phyloP scores from a whole-genome alignment of 257 asterid genomes.

The Asclepias syriaca region DNA sequence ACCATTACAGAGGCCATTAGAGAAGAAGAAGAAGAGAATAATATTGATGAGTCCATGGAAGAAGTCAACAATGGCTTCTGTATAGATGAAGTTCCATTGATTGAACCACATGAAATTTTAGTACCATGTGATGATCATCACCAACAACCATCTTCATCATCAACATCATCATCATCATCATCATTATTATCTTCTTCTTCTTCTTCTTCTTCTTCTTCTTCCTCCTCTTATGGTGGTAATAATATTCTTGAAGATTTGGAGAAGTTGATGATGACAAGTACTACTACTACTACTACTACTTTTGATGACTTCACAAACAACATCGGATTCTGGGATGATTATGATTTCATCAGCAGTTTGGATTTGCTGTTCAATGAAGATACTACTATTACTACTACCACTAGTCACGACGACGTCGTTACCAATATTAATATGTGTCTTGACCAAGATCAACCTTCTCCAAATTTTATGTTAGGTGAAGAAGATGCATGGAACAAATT shows the following conservation, averaged over 20 bases:
- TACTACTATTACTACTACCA: neutral
- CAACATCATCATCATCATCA: conserved; percentile 26
- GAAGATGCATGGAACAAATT: conserved; percentile 26
- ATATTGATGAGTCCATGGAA: conserved; percentile 21
- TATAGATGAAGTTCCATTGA: conserved; percentile 68
- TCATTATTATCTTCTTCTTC: conserved; percentile 27
- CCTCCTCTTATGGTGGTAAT: conserved; percentile 9
- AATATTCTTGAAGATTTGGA: conserved; percentile 31
- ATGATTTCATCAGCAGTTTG: conserved; percentile 43
- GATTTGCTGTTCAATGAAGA: conserved; percentile 37
- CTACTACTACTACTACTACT: neutral
- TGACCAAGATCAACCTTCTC: neutral
- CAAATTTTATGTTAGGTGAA: conserved; percentile 13
- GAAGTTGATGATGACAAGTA: conserved; percentile 16
- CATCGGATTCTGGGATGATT: conserved; percentile 60
- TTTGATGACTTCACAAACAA: conserved; percentile 35
- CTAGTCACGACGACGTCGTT: too few relatives aligned
- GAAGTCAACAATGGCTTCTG: conserved; percentile 57
- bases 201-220: conserved; percentile 25
- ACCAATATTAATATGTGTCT: neutral
- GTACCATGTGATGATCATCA: conserved; percentile 23
- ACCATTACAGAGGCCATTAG: conserved; percentile 14
- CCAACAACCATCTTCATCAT: conserved; percentile 16
- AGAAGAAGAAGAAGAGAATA: neutral
- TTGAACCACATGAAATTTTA: conserved; percentile 61